These are phyloP conservation scores for Colletotrichum noveboracense DNA, from an alignment of 2,329 filamentous ascomycete species.

Conservation along the genomic window DNA sequence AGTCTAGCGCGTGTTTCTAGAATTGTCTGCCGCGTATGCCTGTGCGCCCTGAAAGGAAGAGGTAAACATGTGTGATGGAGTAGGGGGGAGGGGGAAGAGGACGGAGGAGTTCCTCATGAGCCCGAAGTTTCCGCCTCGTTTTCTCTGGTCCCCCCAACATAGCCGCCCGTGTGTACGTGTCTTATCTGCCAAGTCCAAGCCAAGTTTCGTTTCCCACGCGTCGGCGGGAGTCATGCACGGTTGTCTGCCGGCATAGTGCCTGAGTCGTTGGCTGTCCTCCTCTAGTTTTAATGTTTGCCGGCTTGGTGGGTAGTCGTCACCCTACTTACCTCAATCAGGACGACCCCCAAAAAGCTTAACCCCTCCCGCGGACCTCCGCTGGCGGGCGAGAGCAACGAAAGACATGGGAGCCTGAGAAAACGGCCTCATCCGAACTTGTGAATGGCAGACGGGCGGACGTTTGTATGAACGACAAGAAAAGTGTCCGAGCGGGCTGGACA, in stretches of 20 bases:
- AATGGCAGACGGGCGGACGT: not conserved
- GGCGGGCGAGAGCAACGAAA: not conserved
- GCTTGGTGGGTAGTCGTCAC: not conserved
- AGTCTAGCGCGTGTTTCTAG: not conserved
- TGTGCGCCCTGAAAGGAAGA: not conserved
- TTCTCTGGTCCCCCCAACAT: not conserved
- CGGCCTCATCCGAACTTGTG: constrained; percentile 7
- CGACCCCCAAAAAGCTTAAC: not conserved
- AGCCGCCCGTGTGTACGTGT: not conserved
- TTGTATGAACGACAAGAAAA: not conserved
- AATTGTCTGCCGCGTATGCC: not conserved
- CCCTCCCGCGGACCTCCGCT: not conserved
- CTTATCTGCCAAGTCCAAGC: not conserved
- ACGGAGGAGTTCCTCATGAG: not conserved
- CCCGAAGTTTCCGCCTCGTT: constrained; percentile 3
- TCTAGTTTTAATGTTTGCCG: not conserved
- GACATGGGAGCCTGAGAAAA: not conserved
- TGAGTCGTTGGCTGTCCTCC: not conserved
- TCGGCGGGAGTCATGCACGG: not conserved
- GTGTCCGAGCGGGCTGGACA: not conserved
- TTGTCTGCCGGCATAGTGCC: not conserved
- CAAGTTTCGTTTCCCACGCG: not conserved
- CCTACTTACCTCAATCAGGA: not conserved
- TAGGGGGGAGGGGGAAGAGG: not conserved
- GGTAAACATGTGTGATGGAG: not conserved